Percentiles rank a stretch among this genome's conserved stretches.
These are phyloP conservation scores for Eutrema yunnanense DNA, from an alignment of 345 rosid genomes.

Conservation along the genomic window DNA sequence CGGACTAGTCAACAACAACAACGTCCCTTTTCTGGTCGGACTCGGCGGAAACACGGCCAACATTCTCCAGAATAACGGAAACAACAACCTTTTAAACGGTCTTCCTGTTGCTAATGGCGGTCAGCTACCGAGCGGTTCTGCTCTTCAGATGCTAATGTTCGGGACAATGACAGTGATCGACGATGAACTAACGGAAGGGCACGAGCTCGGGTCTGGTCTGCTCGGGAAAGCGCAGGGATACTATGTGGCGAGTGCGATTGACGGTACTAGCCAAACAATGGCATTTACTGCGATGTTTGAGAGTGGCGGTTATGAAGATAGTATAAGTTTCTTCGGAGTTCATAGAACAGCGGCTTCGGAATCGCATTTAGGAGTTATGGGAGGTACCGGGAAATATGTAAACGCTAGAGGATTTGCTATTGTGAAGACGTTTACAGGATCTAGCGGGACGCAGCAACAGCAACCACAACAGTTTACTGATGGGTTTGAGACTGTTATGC, in stretches of 20 bases:
- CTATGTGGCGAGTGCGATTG: constrained; percentile 67
- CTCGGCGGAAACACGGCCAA: constrained; percentile 57
- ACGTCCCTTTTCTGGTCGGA: constrained; percentile 74
- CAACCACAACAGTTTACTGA: constrained; percentile 44
- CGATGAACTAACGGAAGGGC: constrained; percentile 69
- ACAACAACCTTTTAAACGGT: constrained; percentile 36
- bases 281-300: constrained; percentile 78
- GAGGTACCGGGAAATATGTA: constrained; percentile 80
- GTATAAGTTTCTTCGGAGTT: constrained; percentile 78
- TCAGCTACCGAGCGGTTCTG: constrained; percentile 45
- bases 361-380: constrained; percentile 80
- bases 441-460: constrained; percentile 36
- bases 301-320: constrained; percentile 60
- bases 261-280: constrained; percentile 75
- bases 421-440: constrained; percentile 53
- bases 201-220: constrained; percentile 58
- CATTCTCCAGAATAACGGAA: constrained; percentile 37
- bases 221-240: constrained; percentile 88
- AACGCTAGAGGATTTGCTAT: constrained; percentile 69
- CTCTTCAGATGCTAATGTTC: constrained; percentile 65
- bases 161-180: constrained; percentile 81
- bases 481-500: constrained; percentile 60
- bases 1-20: constrained; percentile 72
- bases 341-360: constrained; percentile 63
- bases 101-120: constrained; percentile 44